These are phyloP conservation scores for Exophiala dermatitidis DNA, from an alignment of 2,329 filamentous ascomycete species.

Conservation along the genomic window DNA sequence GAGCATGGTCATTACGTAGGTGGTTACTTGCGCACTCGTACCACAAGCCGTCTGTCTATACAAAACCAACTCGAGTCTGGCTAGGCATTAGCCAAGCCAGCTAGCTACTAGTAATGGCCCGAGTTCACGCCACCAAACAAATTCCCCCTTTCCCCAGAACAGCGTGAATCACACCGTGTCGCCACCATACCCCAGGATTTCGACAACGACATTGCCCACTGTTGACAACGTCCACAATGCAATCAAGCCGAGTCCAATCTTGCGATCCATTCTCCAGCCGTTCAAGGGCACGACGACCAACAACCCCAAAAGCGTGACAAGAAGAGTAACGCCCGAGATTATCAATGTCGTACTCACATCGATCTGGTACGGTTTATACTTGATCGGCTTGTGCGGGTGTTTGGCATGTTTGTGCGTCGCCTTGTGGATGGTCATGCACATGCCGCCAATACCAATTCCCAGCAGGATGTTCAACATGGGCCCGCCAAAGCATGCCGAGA, in stretches of 20 bases:
- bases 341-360: constrained; percentile 77
- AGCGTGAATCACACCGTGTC: constrained; percentile 5
- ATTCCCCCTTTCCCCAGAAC: no score
- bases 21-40: no score
- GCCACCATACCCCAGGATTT: constrained; percentile 44
- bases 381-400: constrained; percentile 57
- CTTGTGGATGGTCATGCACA: constrained; percentile 73
- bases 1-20: no score
- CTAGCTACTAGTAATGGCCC: no score
- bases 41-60: no score
- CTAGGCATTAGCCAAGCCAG: no score
- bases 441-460: constrained; percentile 83
- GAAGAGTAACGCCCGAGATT: constrained; percentile 73
- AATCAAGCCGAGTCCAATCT: constrained; percentile 75
- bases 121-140: no score
- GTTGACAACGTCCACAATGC: constrained; percentile 75
- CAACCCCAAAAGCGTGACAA: constrained; percentile 70
- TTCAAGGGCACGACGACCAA: constrained; percentile 77
- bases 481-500: constrained; percentile 92
- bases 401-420: constrained; percentile 59
- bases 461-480: constrained; percentile 96
- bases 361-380: constrained; percentile 72
- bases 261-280: constrained; percentile 74
- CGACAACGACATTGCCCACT: constrained; percentile 69
- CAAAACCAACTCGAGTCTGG: no score